These are phyloP conservation scores for Carex scoparia DNA, from an alignment of 176 grass and related monocot genomes.

Conservation along the genomic window DNA sequence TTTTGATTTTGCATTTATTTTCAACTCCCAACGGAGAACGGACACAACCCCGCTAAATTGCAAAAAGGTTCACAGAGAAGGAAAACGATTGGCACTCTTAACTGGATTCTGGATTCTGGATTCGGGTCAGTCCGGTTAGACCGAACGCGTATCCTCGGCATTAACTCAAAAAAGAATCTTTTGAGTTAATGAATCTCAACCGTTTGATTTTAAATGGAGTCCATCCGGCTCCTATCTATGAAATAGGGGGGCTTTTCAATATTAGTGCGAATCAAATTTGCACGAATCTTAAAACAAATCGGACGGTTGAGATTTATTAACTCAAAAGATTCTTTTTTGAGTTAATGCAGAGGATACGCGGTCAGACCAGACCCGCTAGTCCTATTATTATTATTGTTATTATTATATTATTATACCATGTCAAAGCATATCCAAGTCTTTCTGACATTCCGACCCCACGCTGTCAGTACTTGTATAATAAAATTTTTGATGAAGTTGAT, in stretches of 20 bases:
- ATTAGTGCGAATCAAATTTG: too few species aligned
- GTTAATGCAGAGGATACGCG: too few species aligned
- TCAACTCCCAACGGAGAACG: conserved; percentile 1
- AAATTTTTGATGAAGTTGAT: not conserved
- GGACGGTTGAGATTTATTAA: too few species aligned
- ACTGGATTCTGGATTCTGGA: conserved; percentile 8
- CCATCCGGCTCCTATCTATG: too few species aligned
- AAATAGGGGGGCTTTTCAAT: too few species aligned
- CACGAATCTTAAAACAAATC: too few species aligned
- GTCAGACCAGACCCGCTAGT: conserved; percentile 6
- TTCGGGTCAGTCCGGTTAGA: conserved; percentile 2
- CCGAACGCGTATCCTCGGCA: not conserved
- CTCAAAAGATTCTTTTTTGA: too few species aligned
- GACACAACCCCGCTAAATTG: not conserved
- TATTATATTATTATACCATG: not conserved
- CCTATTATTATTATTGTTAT: not conserved
- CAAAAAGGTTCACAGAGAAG: not conserved
- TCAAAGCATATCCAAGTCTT: not conserved
- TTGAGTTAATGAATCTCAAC: too few species aligned
- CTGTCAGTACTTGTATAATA: not conserved
- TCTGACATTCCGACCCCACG: not conserved
- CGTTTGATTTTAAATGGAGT: too few species aligned
- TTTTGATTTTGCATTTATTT: not conserved
- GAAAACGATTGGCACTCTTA: not conserved
- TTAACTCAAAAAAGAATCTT: too few species aligned